phyloP scores from a whole-genome alignment of 2,329 filamentous ascomycete genomes.

The Fusarium sp. region DNA sequence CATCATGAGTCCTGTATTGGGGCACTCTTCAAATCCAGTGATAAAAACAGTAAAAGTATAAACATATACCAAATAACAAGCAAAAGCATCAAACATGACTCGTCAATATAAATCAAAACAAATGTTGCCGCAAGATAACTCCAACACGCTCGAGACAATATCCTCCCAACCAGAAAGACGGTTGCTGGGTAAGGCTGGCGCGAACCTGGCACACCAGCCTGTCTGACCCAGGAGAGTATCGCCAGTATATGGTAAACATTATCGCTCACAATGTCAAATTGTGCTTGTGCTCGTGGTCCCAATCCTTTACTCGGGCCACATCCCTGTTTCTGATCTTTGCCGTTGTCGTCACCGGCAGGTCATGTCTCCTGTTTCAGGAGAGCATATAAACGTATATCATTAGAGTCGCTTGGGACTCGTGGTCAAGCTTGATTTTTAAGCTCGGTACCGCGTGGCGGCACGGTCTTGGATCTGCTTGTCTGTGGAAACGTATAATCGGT shows the following conservation, averaged over 20 bases:
- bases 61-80: slow-evolving; percentile 30
- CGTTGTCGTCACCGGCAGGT: slow-evolving; percentile 46
- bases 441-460: slow-evolving; percentile 53
- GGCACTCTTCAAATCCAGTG: slow-evolving; percentile 26
- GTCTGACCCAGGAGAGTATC: slow-evolving; percentile 27
- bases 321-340: slow-evolving; percentile 48
- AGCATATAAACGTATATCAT: slow-evolving; percentile 49
- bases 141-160: slow-evolving; percentile 43
- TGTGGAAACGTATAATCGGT: slow-evolving; percentile 84
- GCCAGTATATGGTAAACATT: slow-evolving; percentile 48
- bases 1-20: slow-evolving; percentile 29
- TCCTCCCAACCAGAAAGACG: slow-evolving; percentile 41
- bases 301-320: slow-evolving; percentile 27
- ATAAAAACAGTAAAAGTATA: slow-evolving; percentile 33
- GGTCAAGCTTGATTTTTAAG: slow-evolving; percentile 46
- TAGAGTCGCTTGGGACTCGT: slow-evolving; percentile 44
- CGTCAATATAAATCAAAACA: slow-evolving; percentile 31
- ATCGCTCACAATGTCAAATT: slow-evolving; percentile 49
- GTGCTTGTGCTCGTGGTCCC: slow-evolving; percentile 31
- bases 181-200: slow-evolving; percentile 37
- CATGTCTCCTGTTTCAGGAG: slow-evolving; percentile 42
- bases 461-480: slow-evolving; percentile 83
- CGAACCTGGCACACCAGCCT: slow-evolving; percentile 29
- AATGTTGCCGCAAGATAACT: slow-evolving; percentile 42
- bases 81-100: slow-evolving; percentile 32